Evolutionary conservation across 75 land plant species (phyloP), one percentile per base, ranked within the genome.

Genomic region (Gnetum montanum): DNA sequence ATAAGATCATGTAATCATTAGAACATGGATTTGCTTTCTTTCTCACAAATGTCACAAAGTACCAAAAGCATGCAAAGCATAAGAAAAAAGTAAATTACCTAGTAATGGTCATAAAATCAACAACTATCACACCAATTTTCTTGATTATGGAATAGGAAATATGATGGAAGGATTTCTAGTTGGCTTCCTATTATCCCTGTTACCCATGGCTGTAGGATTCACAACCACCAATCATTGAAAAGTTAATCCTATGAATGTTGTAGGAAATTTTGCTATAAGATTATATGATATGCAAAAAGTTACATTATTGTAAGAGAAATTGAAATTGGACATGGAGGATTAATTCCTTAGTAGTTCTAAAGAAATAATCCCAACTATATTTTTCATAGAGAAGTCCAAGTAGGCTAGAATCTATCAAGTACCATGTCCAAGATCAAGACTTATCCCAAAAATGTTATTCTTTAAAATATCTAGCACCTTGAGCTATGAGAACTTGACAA

Each of bases 281-380:
- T 74, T 11, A 7, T 47, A 44, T 1, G 71, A 43, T 26, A 71
- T 66, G 58, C 94, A 81, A 16, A 81, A 37, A 5, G 63, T 58
- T n/a, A 81, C 51, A 40, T 88, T 80, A 57, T 80, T 84, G 80
- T 71, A 72, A 34, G 84, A 75, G 58, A 76, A 73, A 54, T 75
- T 70, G 62, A 81, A 73, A 27, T 49, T 66, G 25, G 63, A 65
- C 84, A 84, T 64, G 31, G 23, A 27, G 12, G 61, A 28, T 16
- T 77, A 41, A 16, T 62, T 51, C 35, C 44, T 27, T 2, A 65
- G 31, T 1, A 78, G 69, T 0, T 43, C n/a, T 5, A 36, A 0
- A 0, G 88, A 76, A 19, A 88, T 63, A 31, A 70, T 66, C 20
- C 94, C 94, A 37, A 64, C 67, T 58, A 88, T 65, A 16, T 75